phyloP scores from a whole-genome alignment of 306 rosid genomes.

The Quercus wislizeni region DNA sequence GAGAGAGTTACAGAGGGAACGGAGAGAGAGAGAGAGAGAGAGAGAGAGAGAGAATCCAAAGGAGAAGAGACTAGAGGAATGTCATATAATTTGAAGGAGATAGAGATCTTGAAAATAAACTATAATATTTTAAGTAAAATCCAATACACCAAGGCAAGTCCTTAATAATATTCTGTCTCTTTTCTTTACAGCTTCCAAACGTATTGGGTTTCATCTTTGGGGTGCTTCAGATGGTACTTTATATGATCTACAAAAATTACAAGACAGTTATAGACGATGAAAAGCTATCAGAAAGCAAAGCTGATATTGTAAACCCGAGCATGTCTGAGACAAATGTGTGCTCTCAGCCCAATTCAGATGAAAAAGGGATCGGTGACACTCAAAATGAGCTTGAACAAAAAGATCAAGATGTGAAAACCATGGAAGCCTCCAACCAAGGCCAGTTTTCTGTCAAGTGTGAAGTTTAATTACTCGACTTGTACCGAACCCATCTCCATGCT shows the following conservation, averaged over 20 bases:
- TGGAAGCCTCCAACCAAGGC: not conserved
- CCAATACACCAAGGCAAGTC: no score
- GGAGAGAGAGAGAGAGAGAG: no score
- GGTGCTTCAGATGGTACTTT: slow-evolving; percentile 69
- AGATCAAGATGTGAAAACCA: not conserved
- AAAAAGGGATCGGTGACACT: not conserved
- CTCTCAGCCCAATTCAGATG: not conserved
- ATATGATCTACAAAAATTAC: slow-evolving; percentile 49
- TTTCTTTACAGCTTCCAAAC: slow-evolving; percentile 72
- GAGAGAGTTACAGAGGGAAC: no score
- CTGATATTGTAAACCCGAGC: slow-evolving; percentile 29
- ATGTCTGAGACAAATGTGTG: slow-evolving; percentile 14
- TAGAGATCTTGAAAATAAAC: not conserved
- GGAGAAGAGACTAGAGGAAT: no score
- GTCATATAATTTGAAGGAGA: not conserved
- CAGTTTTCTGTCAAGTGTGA: not conserved
- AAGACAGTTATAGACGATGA: slow-evolving; percentile 28
- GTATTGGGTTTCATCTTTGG: slow-evolving; percentile 73
- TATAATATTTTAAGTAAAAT: not conserved
- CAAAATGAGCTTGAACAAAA: not conserved
- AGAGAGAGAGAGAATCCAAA: no score
- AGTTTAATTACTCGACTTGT: slow-evolving; percentile 1
- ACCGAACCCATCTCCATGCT: not conserved
- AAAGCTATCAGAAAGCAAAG: slow-evolving; percentile 59
- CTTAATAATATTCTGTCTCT: not conserved